Base-by-base conservation (phyloP, 2,329 filamentous ascomycete species). In the Pestalotiopsis sp. region DNA sequence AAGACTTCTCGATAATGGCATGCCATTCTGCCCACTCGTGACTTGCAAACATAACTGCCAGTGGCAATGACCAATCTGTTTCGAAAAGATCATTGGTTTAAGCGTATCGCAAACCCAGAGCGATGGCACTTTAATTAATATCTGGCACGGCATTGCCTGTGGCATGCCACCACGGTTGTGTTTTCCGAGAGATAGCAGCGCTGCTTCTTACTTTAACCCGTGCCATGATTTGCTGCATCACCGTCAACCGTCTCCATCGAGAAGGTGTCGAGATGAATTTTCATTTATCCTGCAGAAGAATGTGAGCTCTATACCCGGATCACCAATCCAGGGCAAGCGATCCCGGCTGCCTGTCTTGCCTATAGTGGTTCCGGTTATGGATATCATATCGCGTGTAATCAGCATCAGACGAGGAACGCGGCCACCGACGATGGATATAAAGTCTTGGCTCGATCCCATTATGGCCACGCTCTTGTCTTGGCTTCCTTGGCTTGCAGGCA, bases 401-500 rank as follows among this genome's bases (percentile, higher is more conserved):
- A 52, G 45, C 20, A 59, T 27, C 57, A 13, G 23, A 59, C 17
- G 57, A 36, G n/a, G 27, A 12, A 9, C 59, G 23, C 12, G 57
- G n/a, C 14, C 59, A 62, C 14, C 12, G 23, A 62, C n/a, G 14
- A 17, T 14, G 36, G 17, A 25, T 65, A 65, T 65, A 65, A 65
- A 65, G 62, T 49, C 62, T 65, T 65, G 64, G 49, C 64, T 38
- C 25, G 9, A 23, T 45, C 38, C 40, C 12, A 27, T 36, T 63
- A 13, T n/a, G 38, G 60, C 4, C 20, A 38, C 13, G n/a, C 6
- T 27, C 27, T 23, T 56, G 38, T 31, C 38, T 65, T 65, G 62
- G 62, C 62, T 52, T 52, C 45, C 23, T 49, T 65, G 38, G 38
- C 25, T 49, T 65, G 38, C 64, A 58, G 41, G 23, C 38, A 65